Percentiles rank a stretch among this genome's conserved stretches.
Evolutionary conservation across 1,139 yeast species (phyloP).

Genomic region (Blastobotrys aristatus): DNA sequence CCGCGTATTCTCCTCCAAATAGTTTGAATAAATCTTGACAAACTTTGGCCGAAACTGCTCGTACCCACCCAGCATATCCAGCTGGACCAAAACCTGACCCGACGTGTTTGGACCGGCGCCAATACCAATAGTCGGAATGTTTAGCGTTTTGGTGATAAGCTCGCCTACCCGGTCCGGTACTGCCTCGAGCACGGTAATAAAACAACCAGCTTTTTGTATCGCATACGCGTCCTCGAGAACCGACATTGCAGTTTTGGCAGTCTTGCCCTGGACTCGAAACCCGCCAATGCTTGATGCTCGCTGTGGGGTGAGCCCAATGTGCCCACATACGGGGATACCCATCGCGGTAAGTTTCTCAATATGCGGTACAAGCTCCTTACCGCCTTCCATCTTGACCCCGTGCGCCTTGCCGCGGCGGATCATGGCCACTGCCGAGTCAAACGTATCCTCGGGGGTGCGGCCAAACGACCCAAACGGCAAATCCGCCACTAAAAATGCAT

Average conservation of each 20-base stretch:
- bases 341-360: conserved; percentile 49
- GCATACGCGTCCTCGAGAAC: conserved; percentile 64
- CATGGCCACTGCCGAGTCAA: conserved; percentile 55
- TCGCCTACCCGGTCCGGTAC: conserved; percentile 73
- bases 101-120: conserved; percentile 86
- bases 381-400: conserved; percentile 87
- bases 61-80: conserved; percentile 71
- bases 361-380: conserved; percentile 47
- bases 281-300: conserved; percentile 77
- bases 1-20: conserved; percentile 45
- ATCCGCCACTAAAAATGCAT: conserved; percentile 76
- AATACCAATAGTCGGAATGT: conserved; percentile 86
- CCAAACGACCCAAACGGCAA: conserved; percentile 88
- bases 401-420: conserved; percentile 64
- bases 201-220: conserved; percentile 73
- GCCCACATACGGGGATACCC: conserved; percentile 91
- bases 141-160: conserved; percentile 52
- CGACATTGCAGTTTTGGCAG: conserved; percentile 49
- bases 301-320: conserved; percentile 91
- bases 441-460: conserved; percentile 56
- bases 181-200: conserved; percentile 74
- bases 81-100: conserved; percentile 87
- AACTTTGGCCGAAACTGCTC: conserved; percentile 63
- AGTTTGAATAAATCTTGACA: conserved; percentile 62
- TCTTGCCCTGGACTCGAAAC: conserved; percentile 76